Evolutionary conservation across 768 basidiomycete species (phyloP).

Genomic region (Rhodotorula babjevae): DNA sequence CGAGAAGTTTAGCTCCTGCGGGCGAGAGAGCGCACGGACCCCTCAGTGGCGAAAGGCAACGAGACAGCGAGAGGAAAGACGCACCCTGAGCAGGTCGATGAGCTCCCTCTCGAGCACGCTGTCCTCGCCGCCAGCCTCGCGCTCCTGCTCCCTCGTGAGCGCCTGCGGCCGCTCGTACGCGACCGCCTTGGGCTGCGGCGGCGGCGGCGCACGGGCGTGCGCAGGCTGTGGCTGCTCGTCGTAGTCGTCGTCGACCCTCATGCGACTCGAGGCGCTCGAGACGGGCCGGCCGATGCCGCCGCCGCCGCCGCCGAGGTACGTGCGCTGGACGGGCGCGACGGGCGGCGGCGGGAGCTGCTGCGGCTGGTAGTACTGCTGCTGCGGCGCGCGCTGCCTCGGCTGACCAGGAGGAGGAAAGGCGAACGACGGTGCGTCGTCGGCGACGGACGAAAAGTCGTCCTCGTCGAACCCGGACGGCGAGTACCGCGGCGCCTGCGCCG

Average conservation of each 20-base stretch:
- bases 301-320: background rate
- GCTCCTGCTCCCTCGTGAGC: background rate
- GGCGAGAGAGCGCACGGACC: fast-evolving
- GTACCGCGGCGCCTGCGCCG: background rate
- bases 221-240: background rate
- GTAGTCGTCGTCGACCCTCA: constrained; percentile 15
- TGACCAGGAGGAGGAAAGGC: background rate
- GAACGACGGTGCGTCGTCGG: background rate
- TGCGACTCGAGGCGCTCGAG: constrained; percentile 6
- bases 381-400: background rate
- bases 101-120: constrained; percentile 31
- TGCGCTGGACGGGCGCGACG: background rate
- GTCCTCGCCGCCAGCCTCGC: background rate
- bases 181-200: background rate
- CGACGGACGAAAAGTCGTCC: constrained; percentile 1
- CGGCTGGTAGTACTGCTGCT: background rate
- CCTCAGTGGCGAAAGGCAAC: no score
- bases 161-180: background rate
- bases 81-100: constrained; percentile 28
- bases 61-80: background rate
- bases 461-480: constrained; percentile 18
- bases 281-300: background rate
- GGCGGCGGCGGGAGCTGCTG: background rate
- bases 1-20: constrained; percentile 21
- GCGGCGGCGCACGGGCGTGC: background rate